phyloP scores from a whole-genome alignment of 345 rosid genomes.

The Populus alba region DNA sequence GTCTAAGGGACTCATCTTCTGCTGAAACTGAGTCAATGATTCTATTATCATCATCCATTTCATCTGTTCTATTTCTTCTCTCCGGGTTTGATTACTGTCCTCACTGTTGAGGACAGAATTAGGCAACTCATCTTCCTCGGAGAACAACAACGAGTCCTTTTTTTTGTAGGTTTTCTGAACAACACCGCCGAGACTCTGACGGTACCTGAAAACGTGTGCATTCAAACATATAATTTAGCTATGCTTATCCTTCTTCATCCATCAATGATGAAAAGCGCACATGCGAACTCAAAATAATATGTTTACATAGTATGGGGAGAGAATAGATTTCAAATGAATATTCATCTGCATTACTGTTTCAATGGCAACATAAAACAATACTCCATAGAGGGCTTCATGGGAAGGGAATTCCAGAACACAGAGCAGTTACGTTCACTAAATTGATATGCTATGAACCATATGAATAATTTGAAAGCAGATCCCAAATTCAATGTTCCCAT shows the following conservation, averaged over 20 bases:
- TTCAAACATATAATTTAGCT: conserved; percentile 8
- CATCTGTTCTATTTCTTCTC: conserved; percentile 35
- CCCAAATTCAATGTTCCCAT: background rate
- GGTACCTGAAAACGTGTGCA: conserved; percentile 50
- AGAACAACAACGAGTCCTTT: conserved; percentile 72
- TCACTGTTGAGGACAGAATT: conserved; percentile 57
- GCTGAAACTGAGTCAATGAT: conserved; percentile 24
- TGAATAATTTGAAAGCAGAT: background rate
- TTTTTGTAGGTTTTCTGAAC: conserved; percentile 58
- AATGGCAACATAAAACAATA: background rate
- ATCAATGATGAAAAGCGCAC: background rate
- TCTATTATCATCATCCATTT: conserved; percentile 27
- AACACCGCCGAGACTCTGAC: conserved; percentile 51
- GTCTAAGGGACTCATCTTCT: conserved; percentile 31
- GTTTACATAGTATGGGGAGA: background rate
- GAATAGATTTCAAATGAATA: background rate
- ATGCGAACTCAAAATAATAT: background rate
- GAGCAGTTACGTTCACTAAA: background rate
- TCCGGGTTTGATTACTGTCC: conserved; percentile 62
- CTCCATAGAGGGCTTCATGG: background rate
- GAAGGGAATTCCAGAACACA: background rate
- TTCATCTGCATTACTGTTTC: background rate
- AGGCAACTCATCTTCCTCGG: conserved; percentile 55
- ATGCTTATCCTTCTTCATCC: background rate
- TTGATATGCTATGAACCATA: background rate